Conservation (phyloP, 768 basidiomycete species). For the Hebeloma cylindrosporum region DNA sequence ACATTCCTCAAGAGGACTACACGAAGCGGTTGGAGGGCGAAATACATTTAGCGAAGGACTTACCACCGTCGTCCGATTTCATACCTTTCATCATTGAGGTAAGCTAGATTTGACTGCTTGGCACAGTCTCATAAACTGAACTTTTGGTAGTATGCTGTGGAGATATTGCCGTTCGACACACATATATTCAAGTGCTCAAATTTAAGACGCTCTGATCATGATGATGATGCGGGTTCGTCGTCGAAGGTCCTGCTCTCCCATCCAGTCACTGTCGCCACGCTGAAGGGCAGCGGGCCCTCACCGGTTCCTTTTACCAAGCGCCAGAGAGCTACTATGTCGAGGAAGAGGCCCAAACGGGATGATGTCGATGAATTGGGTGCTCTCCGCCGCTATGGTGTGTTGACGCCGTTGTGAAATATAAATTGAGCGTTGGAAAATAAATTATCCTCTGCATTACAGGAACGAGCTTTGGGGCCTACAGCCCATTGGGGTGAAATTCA, state of each 20-base stretch:
- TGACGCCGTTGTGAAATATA: no score
- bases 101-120: background rate
- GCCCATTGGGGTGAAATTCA: no score
- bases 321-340: background rate
- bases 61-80: constrained; percentile 15
- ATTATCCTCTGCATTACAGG: no score
- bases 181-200: background rate
- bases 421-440: no score
- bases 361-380: no score
- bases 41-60: constrained; percentile 20
- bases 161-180: constrained; percentile 14
- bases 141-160: constrained; percentile 14
- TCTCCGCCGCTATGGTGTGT: no score
- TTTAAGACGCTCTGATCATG: background rate
- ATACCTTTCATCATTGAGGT: constrained; percentile 17
- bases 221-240: background rate
- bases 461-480: no score
- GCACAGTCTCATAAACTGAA: background rate
- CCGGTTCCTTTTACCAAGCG: constrained; percentile 8
- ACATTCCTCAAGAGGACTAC: constrained; percentile 3
- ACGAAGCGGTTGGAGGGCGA: constrained; percentile 21
- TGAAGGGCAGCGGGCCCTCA: constrained; percentile 12
- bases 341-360: no score
- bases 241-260: background rate
- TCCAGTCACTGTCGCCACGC: constrained; percentile 16